These are phyloP conservation scores for Solanum aculeatissimum DNA, from an alignment of 305 asterid species.

Conservation along the genomic window DNA sequence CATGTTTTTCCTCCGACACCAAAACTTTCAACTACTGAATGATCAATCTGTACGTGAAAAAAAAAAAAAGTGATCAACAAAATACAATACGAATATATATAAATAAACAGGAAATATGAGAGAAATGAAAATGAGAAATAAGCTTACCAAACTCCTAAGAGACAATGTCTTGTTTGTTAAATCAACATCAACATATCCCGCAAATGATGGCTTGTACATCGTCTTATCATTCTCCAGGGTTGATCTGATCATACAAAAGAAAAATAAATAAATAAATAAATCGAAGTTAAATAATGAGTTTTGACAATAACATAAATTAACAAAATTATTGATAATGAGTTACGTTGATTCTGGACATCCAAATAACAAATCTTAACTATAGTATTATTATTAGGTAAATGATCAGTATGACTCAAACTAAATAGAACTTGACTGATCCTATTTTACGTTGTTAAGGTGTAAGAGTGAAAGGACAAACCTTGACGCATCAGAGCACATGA, in stretches of 20 bases:
- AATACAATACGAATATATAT: not conserved
- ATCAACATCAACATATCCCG: conserved; percentile 30
- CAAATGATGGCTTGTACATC: conserved; percentile 24
- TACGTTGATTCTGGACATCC: not conserved
- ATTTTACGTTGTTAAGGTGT: not conserved
- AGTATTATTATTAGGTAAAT: not conserved
- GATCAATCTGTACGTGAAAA: conserved; percentile 21
- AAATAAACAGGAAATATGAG: not conserved
- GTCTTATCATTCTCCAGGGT: not conserved
- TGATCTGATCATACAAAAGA: conserved; percentile 12
- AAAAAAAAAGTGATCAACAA: no score
- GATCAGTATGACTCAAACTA: not conserved
- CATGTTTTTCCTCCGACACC: conserved; percentile 30
- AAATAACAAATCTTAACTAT: not conserved
- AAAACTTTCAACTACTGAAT: conserved; percentile 35
- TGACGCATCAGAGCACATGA: conserved; percentile 38
- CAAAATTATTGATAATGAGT: not conserved
- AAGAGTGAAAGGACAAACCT: not conserved
- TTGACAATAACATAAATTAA: not conserved
- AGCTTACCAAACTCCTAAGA: conserved; percentile 25
- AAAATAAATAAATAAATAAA: not conserved
- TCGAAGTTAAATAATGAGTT: not conserved
- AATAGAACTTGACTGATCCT: not conserved
- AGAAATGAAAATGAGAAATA: not conserved
- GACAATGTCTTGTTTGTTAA: conserved; percentile 14